phyloP scores from a whole-genome alignment of 2,329 filamentous ascomycete species.

The Fusarium tjaetaba region DNA sequence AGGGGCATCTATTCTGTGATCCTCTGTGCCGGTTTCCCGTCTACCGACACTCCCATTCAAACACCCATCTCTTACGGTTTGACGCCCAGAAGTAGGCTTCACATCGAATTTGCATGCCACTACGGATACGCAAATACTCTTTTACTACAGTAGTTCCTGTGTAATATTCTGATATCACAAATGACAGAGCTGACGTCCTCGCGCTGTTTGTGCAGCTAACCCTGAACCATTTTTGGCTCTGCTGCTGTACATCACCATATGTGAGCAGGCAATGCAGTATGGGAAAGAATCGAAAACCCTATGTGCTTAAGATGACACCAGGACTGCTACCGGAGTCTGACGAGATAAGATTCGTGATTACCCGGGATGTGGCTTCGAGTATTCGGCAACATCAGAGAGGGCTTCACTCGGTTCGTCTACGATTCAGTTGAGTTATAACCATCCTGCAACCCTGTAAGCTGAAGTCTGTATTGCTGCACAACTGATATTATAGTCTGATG shows the following conservation, averaged over 20 bases:
- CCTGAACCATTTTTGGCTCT: neutral
- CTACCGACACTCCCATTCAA: constrained; percentile 8
- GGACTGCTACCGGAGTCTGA: neutral
- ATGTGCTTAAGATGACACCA: neutral
- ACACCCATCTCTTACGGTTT: neutral
- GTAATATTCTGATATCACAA: neutral
- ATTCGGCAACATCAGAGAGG: neutral
- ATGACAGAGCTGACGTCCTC: neutral
- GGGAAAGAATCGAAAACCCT: neutral
- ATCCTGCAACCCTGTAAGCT: neutral
- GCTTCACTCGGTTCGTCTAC: neutral
- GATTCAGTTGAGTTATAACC: neutral
- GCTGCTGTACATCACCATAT: neutral
- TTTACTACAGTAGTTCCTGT: constrained; percentile 5
- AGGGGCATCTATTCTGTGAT: constrained; percentile 18
- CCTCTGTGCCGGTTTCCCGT: constrained; percentile 33
- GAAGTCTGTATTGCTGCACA: neutral
- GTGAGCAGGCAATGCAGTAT: neutral
- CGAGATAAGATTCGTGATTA: neutral
- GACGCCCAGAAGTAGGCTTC: constrained; percentile 1
- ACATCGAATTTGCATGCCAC: constrained; percentile 38
- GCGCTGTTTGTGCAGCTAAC: neutral
- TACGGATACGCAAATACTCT: constrained; percentile 46
- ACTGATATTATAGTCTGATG: neutral
- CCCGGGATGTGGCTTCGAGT: neutral